Evolutionary conservation across 768 basidiomycete species (phyloP).

Genomic region (Candolleomyces eurysporus): DNA sequence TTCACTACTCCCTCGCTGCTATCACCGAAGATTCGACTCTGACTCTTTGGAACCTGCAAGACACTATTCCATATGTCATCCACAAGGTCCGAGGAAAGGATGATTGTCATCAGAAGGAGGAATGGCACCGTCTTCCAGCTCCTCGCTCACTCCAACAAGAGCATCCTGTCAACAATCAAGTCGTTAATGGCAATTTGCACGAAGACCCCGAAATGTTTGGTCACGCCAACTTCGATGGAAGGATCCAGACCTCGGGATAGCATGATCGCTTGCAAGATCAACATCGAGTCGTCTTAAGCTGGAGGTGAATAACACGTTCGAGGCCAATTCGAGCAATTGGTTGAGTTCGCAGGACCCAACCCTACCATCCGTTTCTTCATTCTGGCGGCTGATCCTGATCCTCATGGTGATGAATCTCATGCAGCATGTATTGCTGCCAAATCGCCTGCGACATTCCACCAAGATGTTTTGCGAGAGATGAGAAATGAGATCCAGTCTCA

Average conservation of each 20-base stretch:
- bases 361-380: slow-evolving; percentile 89
- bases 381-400: slow-evolving; percentile 80
- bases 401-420: slow-evolving; percentile 76
- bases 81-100: slow-evolving; percentile 80
- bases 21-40: slow-evolving; percentile 82
- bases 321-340: slow-evolving; percentile 75
- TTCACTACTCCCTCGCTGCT: slow-evolving; percentile 76
- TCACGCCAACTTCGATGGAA: slow-evolving; percentile 79
- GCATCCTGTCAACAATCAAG: slow-evolving; percentile 73
- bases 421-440: slow-evolving; percentile 85
- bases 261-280: slow-evolving; percentile 76
- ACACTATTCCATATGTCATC: slow-evolving; percentile 71
- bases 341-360: slow-evolving; percentile 81
- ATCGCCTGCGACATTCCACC: slow-evolving; percentile 72
- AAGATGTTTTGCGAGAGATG: slow-evolving; percentile 75
- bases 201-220: slow-evolving; percentile 89
- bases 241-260: slow-evolving; percentile 84
- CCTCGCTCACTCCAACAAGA: slow-evolving; percentile 70
- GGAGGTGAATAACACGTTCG: slow-evolving; percentile 61
- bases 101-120: slow-evolving; percentile 74
- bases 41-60: slow-evolving; percentile 79
- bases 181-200: slow-evolving; percentile 55
- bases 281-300: slow-evolving; percentile 58
- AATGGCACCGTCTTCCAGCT: slow-evolving; percentile 85
- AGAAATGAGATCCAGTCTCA: slow-evolving; percentile 72